Evolutionary conservation across 441 rosid species (phyloP).

Genomic region (Erodium texanum): DNA sequence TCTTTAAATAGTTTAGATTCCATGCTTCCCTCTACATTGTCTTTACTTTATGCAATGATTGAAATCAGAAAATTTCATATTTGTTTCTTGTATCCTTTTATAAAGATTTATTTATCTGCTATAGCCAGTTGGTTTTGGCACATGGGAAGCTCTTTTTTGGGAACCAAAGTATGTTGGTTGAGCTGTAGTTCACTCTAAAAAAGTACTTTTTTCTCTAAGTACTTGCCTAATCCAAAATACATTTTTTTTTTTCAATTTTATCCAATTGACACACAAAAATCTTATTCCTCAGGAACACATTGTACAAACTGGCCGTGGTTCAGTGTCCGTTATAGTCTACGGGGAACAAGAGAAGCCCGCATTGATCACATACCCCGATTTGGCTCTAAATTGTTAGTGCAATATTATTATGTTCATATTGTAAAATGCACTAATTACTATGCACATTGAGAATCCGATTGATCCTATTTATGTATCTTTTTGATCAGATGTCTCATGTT

Average conservation of each 20-base stretch:
- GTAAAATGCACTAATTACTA: not conserved
- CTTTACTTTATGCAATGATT: slow-evolving; percentile 37
- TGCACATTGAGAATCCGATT: not conserved
- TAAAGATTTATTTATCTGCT: slow-evolving; percentile 5
- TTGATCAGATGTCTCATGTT: slow-evolving; percentile 35
- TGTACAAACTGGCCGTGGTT: slow-evolving; percentile 57
- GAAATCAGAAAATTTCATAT: slow-evolving; percentile 21
- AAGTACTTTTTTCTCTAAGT: not conserved
- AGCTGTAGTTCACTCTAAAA: slow-evolving; percentile 21
- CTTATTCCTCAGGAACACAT: slow-evolving; percentile 54
- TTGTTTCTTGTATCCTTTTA: slow-evolving; percentile 11
- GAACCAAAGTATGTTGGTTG: slow-evolving; percentile 28
- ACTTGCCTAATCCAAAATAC: not conserved
- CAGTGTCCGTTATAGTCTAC: slow-evolving; percentile 65
- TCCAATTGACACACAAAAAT: slow-evolving; percentile 9
- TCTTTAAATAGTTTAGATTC: slow-evolving; percentile 25
- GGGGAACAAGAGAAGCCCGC: slow-evolving; percentile 96
- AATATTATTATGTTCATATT: not conserved
- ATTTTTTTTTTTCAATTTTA: too few species aligned
- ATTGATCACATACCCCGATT: slow-evolving; percentile 82
- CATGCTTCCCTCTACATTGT: slow-evolving; percentile 27
- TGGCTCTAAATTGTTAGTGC: slow-evolving; percentile 71
- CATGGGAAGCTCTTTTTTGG: slow-evolving; percentile 43
- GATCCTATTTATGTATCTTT: slow-evolving; percentile 1
- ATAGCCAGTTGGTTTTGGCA: slow-evolving; percentile 29